Conservation (phyloP, 208 protist genomes). For the Leishmania arabica region DNA sequence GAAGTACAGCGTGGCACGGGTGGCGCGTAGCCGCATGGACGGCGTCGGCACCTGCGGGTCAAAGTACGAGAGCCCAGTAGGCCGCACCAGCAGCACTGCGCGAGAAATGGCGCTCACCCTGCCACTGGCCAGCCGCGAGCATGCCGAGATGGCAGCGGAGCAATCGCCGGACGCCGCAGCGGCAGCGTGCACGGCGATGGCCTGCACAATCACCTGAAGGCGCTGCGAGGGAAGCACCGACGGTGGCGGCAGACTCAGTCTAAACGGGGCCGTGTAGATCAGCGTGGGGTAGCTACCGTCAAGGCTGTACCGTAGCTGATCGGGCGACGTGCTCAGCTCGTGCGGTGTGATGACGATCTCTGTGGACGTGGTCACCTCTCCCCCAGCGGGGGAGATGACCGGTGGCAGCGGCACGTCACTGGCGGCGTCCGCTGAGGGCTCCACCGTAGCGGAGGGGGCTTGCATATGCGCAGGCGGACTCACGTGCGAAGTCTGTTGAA, state of each 20-base stretch:
- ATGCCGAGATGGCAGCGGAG: not conserved
- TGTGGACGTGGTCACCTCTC: constrained; percentile 75
- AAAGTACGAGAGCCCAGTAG: constrained; percentile 61
- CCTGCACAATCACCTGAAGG: constrained; percentile 47
- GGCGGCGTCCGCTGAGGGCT: not conserved
- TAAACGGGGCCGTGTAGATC: constrained; percentile 76
- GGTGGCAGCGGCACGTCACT: constrained; percentile 35
- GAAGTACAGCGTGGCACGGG: constrained; percentile 73
- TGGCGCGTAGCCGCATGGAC: constrained; percentile 50
- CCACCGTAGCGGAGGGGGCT: not conserved
- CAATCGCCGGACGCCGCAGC: not conserved
- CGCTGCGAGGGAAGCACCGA: constrained; percentile 20
- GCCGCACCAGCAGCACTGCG: constrained; percentile 53
- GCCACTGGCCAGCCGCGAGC: not conserved
- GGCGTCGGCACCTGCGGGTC: constrained; percentile 62
- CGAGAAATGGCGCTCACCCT: constrained; percentile 48
- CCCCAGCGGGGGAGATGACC: constrained; percentile 52
- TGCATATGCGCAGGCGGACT: not conserved
- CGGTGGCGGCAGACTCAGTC: constrained; percentile 56
- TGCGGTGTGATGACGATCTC: constrained; percentile 64
- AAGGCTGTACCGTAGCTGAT: constrained; percentile 83
- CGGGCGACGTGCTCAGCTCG: constrained; percentile 41
- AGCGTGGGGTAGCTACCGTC: constrained; percentile 77
- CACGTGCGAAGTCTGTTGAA: not conserved
- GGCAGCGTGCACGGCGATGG: constrained; percentile 42